These are phyloP conservation scores for Limnanthes douglasii DNA, from an alignment of 345 rosid genomes.

Conservation along the genomic window DNA sequence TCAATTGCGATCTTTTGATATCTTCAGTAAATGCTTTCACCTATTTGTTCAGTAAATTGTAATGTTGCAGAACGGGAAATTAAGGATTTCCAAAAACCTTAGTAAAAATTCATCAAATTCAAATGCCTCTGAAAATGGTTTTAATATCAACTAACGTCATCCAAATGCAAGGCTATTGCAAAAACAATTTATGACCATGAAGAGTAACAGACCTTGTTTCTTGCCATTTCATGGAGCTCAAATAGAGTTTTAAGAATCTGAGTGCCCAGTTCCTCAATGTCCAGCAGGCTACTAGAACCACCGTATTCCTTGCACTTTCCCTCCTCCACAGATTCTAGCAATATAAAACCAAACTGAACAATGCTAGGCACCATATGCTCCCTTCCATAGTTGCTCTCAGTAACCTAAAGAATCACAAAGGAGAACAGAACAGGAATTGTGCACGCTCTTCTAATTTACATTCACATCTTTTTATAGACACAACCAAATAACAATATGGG, in stretches of 20 bases:
- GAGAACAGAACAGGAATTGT: no score
- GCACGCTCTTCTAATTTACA: neutral
- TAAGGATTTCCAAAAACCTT: no score
- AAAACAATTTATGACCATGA: neutral
- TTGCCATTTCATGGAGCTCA: slow-evolving; percentile 73
- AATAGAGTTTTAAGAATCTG: slow-evolving; percentile 57
- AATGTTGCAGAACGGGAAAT: no score
- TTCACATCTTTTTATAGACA: neutral
- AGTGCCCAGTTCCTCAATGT: slow-evolving; percentile 54
- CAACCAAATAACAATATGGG: neutral
- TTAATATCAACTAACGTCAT: slow-evolving; percentile 1
- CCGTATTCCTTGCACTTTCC: slow-evolving; percentile 15
- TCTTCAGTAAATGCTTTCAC: no score
- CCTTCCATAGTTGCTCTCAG: slow-evolving; percentile 60
- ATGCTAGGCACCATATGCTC: slow-evolving; percentile 72
- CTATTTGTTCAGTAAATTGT: no score
- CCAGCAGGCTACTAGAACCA: slow-evolving; percentile 28
- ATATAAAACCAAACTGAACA: slow-evolving; percentile 48
- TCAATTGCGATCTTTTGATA: no score
- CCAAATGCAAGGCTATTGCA: neutral
- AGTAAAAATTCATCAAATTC: no score
- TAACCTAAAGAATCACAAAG: slow-evolving; percentile 28
- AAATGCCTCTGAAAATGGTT: neutral
- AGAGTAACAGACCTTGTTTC: slow-evolving; percentile 47
- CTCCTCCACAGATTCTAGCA: slow-evolving; percentile 55